Conservation (phyloP, 148 eudicot genomes). For the Diospyros kaki region DNA sequence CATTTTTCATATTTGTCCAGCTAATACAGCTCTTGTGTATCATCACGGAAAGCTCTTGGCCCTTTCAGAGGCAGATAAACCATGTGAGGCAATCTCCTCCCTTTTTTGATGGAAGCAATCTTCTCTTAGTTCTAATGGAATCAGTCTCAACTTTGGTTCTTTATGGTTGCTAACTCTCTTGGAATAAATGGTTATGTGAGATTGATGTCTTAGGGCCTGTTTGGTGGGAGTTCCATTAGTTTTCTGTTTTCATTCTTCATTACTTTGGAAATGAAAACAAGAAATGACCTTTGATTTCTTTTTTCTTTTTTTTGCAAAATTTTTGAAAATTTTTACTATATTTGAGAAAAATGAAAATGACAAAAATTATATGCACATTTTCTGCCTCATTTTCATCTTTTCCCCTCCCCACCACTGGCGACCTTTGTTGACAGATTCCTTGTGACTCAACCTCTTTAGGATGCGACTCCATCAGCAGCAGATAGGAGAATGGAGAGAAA, state of each 20-base stretch:
- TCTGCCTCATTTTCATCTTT: too few relatives aligned
- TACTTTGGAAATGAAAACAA: too few relatives aligned
- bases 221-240: background rate
- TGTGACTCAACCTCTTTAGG: too few relatives aligned
- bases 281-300: background rate
- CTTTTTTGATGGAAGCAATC: constrained; percentile 1
- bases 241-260: background rate
- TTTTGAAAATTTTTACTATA: background rate
- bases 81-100: constrained; percentile 53
- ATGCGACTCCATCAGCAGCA: too few relatives aligned
- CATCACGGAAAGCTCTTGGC: constrained; percentile 94
- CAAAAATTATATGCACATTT: too few relatives aligned
- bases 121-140: background rate
- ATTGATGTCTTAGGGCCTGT: background rate
- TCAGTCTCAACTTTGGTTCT: too few relatives aligned
- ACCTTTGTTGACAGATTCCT: too few relatives aligned
- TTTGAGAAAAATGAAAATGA: too few relatives aligned
- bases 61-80: constrained; percentile 88
- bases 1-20: constrained; percentile 37
- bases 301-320: background rate
- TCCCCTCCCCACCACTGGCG: too few relatives aligned
- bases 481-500: too few relatives aligned
- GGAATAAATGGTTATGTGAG: background rate
- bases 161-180: background rate
- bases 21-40: constrained; percentile 86